Base-by-base conservation (phyloP, 495 filamentous ascomycete genomes). In the Immersiella caudata region DNA sequence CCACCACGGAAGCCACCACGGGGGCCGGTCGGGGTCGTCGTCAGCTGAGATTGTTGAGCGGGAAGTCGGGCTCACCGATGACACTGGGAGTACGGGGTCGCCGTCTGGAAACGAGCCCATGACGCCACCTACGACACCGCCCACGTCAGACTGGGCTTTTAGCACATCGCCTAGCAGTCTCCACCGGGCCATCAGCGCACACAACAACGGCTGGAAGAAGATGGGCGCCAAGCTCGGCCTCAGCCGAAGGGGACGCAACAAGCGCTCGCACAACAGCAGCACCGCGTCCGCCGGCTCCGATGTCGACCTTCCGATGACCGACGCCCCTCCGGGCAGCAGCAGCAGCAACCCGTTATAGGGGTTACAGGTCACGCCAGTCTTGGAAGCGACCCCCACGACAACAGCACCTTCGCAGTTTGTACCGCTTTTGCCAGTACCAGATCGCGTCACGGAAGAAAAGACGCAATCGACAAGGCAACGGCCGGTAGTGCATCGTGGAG, bases 121-220 rank as follows among this genome's bases (percentile, higher is more conserved):
- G 89, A 96, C 93, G n/a, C 93, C 93, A 18, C 93, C 93, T 2
- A 93, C 88, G 8, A 94, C 93, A 6, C 93, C 93, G 9, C 92
- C 93, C 6, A 90, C 88, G 22, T 83, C 82, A 0, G 81, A 87
- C 80, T 86, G 75, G 82, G 85, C 76, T 68, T 85, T 78, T 77
- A 80, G 71, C 71, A 80, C 76, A 67, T 83, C 73, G 56, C 87
- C 71, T 52, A 80, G 68, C 70, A 82, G 73, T 80, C 82, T 81
- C 75, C 90, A 83, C 20, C 74, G 78, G 35, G 80, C 72, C 75
- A 83, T 80, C 70, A 79, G 74, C 79, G 86, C 71, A n/a, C 78
- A 82, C 74, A 75, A 79, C 80, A 87, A 80, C 66, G 81, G 86
- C 64, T 96, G 92, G 92, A 95, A 93, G 81, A 94, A 93, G 79